Evolutionary conservation across 768 basidiomycete genomes (phyloP), one percentile per base, ranked within the genome.

Genomic region (Xerocomus brunneocitrinus): DNA sequence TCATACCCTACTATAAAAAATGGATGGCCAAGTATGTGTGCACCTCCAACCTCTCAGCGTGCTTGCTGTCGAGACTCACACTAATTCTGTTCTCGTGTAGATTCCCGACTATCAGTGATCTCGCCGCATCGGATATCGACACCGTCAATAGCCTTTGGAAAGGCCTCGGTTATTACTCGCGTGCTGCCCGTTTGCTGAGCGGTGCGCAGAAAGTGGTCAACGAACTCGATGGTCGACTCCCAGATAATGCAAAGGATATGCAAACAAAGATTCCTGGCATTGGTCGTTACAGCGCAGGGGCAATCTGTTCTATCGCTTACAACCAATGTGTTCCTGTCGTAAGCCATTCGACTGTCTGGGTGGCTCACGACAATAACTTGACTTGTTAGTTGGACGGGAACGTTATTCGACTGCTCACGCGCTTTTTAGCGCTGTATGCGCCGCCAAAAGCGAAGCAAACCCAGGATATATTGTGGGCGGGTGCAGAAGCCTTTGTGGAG

Each of bases 111-210:
- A 82, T 94, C 55, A 71, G 73, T 54, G 82, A 87, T 58, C 79
- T 95, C 35, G 88, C 91, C 9, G 67, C 69, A 39, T 81, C 89
- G 16, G 79, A 83, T 56, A 80, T 91, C 55, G 91, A 98, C 61
- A 81, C 87, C 22, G 91, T 97, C 53, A 95, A 98, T 66, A 72
- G 81, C 1, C 72, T 91, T 8, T 98, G 95, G 95, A 91, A 91
- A 66, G 93, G 92, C 16, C 75, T 95, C 3, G 92, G 93, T 7
- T 95, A 94, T 69, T 95, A 95, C 69, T 88, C 87, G 38, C 82
- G 91, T 40, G 92, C 91, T 16, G 81, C 87, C 43, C 83, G 91
- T 22, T 74, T 98, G 24, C 79, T 97, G 6, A 75, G 76, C 5
- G 94, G 89, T n/a, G 91, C 95, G 0, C 80, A 91, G 67, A 91